Evolutionary conservation across 345 rosid species (phyloP).

Genomic region (Salix suchowensis): DNA sequence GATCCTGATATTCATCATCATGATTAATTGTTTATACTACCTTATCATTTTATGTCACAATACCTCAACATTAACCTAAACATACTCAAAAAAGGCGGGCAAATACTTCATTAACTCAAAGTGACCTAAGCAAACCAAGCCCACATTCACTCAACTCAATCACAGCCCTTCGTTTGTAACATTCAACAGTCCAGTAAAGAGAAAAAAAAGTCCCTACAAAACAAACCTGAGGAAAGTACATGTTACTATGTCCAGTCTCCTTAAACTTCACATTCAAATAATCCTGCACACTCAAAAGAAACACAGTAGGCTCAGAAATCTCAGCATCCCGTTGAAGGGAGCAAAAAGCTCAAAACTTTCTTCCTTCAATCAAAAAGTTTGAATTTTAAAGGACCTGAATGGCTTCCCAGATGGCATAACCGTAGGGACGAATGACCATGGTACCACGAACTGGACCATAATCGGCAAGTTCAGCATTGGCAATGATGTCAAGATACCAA

Average conservation of each 20-base stretch:
- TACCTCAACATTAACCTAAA: not conserved
- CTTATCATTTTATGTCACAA: not conserved
- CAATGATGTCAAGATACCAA: constrained; percentile 86
- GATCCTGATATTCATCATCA: not conserved
- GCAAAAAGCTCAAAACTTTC: no score
- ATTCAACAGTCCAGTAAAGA: not conserved
- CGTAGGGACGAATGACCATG: constrained; percentile 92
- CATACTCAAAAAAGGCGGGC: not conserved
- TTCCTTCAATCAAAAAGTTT: not conserved
- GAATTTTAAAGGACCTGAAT: constrained; percentile 57
- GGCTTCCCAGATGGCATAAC: constrained; percentile 94
- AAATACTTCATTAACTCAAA: not conserved
- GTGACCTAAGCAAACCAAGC: not conserved
- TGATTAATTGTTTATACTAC: not conserved
- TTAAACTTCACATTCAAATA: constrained; percentile 83
- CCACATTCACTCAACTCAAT: not conserved
- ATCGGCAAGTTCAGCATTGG: constrained; percentile 92
- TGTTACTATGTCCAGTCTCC: constrained; percentile 93
- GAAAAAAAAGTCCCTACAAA: not conserved
- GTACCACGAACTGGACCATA: constrained; percentile 96
- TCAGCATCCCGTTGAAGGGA: not conserved
- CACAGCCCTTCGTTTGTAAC: not conserved
- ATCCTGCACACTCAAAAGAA: constrained; percentile 36
- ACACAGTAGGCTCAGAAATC: not conserved
- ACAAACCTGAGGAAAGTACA: constrained; percentile 92